These are phyloP conservation scores for Dothideomycetes sp. DNA, from an alignment of 2,329 filamentous ascomycete genomes.

Conservation along the genomic window DNA sequence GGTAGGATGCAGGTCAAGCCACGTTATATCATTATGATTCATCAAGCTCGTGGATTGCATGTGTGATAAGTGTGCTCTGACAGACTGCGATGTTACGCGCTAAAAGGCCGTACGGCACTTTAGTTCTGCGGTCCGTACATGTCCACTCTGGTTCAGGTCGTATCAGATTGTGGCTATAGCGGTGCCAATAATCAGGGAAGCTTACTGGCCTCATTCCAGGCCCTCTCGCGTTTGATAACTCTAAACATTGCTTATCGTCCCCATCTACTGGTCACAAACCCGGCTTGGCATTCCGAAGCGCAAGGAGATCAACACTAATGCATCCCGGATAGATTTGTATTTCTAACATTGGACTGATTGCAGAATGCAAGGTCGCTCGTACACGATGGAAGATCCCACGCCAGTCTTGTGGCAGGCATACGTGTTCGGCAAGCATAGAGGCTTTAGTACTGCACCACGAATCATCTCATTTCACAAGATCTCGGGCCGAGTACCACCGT, in stretches of 20 bases:
- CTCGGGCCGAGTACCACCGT: not conserved
- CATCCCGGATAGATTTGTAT: not conserved
- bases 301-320: not conserved
- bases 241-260: slow-evolving; percentile 1
- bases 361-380: not conserved
- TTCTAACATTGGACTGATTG: not conserved
- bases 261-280: slow-evolving; percentile 1
- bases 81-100: slow-evolving; percentile 3
- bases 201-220: slow-evolving; percentile 1
- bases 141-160: not conserved
- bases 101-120: slow-evolving; percentile 1
- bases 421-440: not conserved
- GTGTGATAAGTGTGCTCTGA: slow-evolving; percentile 1
- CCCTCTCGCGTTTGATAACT: not conserved
- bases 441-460: not conserved
- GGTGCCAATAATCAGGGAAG: not conserved
- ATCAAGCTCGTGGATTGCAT: slow-evolving; percentile 1
- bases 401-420: not conserved
- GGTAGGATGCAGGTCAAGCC: slow-evolving; percentile 1
- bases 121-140: not conserved
- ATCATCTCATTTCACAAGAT: not conserved
- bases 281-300: not conserved
- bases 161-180: not conserved
- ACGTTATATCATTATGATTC: slow-evolving; percentile 1
- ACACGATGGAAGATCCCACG: not conserved